Evolutionary conservation across 768 basidiomycete genomes (phyloP), one percentile per base, ranked within the genome.

Genomic region (Chalciporus piperatus): DNA sequence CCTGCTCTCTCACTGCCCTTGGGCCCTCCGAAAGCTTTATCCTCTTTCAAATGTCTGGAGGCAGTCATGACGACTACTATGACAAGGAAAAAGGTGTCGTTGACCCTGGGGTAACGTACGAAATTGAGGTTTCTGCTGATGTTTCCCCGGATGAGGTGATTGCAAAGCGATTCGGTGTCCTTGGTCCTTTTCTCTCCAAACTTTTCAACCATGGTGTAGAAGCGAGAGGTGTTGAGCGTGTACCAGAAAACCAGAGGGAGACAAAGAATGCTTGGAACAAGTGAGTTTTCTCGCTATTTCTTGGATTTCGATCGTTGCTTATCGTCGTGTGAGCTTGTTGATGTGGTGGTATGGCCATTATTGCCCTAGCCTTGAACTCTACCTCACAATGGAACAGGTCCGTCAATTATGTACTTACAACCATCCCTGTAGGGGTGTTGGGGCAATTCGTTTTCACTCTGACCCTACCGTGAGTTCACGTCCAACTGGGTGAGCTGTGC

Each of bases 141-240:
- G 59, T 53, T 25, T 59, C 63, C 2, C 71, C 62, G 0, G 68
- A 69, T 32, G 39, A 55, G 41, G 61, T 57, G 13, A 63, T 73
- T 25, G 60, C 56, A 17, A 55, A 55, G 23, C 62, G 70, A 14
- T 75, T 69, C 45, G 63, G 67, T 28, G 50, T 42, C 27, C 50
- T 69, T 30, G 67, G 66, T 1, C 69, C 67, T 3, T 28, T 72
- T 37, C 60, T 76, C 20, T 59, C 64, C 40, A 72, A 61, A 58
- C 64, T 79, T 12, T 79, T 80, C 59, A 64, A 69, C 14, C 74
- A 66, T 47, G 79, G 78, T 42, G 76, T 81, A 17, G 80, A 82
- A 61, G 78, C 78, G 5, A 66, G 77, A 61, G 80, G 80, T 17
- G 75, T 82, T 6, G 80, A 80, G 54, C 75, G 80, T 12, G 75